phyloP scores from a whole-genome alignment of 176 grass and related monocot species.

The Ananas comosus region DNA sequence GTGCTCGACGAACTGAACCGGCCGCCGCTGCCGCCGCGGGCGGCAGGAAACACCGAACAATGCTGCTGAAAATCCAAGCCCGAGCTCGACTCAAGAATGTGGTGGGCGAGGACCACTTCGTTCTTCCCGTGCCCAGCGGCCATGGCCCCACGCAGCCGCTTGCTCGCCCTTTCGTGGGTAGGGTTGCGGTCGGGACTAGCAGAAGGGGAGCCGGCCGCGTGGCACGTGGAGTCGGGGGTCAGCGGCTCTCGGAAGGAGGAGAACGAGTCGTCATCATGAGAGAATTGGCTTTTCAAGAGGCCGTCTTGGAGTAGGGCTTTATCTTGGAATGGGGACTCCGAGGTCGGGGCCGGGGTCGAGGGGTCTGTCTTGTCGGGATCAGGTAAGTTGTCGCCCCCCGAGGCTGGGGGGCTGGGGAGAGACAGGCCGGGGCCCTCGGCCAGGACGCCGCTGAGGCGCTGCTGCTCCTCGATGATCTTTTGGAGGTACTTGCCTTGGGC shows the following conservation, averaged over 20 bases:
- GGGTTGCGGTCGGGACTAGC: neutral
- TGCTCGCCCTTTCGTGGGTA: neutral
- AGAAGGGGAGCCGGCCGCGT: neutral
- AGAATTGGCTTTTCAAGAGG: constrained; percentile 15
- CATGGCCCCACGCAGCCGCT: neutral
- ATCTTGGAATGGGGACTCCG: constrained; percentile 12
- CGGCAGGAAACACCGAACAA: neutral
- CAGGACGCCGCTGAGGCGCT: constrained; percentile 22
- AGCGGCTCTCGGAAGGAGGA: constrained; percentile 15
- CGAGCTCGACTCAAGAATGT: neutral
- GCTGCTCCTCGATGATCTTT: constrained; percentile 37
- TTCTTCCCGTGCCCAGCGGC: neutral
- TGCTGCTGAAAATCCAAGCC: neutral
- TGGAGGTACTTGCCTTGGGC: constrained; percentile 36
- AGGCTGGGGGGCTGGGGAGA: neutral
- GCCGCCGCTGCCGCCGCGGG: neutral
- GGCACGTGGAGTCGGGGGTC: constrained; percentile 8
- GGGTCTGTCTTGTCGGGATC: constrained; percentile 26
- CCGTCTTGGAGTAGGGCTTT: neutral
- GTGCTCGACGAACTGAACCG: neutral
- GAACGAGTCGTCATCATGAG: constrained; percentile 21
- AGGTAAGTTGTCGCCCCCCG: neutral
- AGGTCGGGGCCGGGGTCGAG: constrained; percentile 24
- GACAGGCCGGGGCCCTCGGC: constrained; percentile 19
- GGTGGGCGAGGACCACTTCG: neutral